A percentile compares a stretch with the other conserved stretches of the same genome.
Evolutionary conservation across 2,329 filamentous ascomycete species (phyloP).

Genomic region (Leptographium galeiforme): DNA sequence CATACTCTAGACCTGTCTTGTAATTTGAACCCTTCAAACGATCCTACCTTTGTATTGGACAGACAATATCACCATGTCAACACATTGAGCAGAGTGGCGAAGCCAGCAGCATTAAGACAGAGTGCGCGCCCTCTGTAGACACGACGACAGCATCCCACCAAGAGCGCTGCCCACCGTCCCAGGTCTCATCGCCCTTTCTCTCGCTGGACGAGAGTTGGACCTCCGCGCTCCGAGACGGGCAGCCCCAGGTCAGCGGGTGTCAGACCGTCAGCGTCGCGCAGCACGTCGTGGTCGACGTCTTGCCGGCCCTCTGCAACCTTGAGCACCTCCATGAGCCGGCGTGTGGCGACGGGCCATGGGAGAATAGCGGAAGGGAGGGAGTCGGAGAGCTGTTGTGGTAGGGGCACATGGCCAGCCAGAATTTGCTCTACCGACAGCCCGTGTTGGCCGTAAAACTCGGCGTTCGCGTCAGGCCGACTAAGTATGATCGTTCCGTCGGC

Average conservation of each 20-base stretch:
- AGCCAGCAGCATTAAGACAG: no score
- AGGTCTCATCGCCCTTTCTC: background rate
- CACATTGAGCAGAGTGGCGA: no score
- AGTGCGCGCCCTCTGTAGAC: no score
- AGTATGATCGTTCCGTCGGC: conserved; percentile 65
- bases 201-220: background rate
- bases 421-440: conserved; percentile 10
- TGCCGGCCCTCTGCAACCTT: conserved; percentile 11
- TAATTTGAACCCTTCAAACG: no score
- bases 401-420: conserved; percentile 10
- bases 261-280: conserved; percentile 2
- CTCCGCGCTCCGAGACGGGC: background rate
- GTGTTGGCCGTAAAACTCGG: conserved; percentile 49
- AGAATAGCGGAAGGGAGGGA: background rate
- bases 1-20: no score
- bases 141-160: no score
- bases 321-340: conserved; percentile 12
- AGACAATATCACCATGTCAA: no score
- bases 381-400: background rate
- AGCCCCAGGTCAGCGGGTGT: conserved; percentile 6
- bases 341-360: conserved; percentile 8
- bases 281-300: conserved; percentile 4
- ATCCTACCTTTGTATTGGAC: no score
- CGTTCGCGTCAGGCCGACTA: conserved; percentile 58
- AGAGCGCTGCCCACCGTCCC: no score